Percentiles rank a stretch among this genome's conserved stretches.
phyloP scores from a whole-genome alignment of 371 early-diverging fungal species.

The Fennellomyces sp. region DNA sequence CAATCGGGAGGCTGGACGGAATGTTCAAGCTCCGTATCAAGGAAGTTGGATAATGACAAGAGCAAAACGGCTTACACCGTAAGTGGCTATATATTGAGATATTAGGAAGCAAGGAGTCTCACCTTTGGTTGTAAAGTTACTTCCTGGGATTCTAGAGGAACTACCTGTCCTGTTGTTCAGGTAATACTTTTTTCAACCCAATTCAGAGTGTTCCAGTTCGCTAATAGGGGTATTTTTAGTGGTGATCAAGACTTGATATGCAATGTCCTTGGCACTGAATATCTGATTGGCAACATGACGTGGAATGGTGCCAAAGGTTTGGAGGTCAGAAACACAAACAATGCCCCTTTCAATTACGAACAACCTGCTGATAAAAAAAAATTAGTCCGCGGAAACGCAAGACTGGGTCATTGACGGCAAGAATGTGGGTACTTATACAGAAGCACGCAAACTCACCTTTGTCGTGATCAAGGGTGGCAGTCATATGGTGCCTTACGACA shows the following conservation, averaged over 20 bases:
- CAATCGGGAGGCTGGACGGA: constrained; percentile 64
- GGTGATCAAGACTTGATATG: constrained; percentile 87
- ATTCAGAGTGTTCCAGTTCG: no score
- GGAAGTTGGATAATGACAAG: constrained; percentile 45
- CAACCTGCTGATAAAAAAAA: no score
- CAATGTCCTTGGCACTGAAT: constrained; percentile 74
- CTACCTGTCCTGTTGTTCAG: constrained; percentile 63
- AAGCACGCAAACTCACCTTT: constrained; percentile 72
- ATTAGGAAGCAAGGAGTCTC: no score
- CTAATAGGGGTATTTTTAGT: no score
- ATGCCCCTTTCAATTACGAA: neutral
- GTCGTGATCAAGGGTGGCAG: constrained; percentile 69
- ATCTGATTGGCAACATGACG: constrained; percentile 68
- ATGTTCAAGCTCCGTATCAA: constrained; percentile 59
- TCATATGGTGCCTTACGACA: constrained; percentile 86
- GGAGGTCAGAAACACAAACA: constrained; percentile 42
- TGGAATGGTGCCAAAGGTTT: constrained; percentile 80
- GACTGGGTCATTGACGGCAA: constrained; percentile 65
- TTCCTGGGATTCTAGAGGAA: constrained; percentile 60
- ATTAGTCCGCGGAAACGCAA: constrained; percentile 20
- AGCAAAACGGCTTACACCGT: constrained; percentile 53
- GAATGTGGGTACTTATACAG: constrained; percentile 57
- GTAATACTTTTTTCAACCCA: no score
- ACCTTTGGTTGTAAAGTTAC: constrained; percentile 22
- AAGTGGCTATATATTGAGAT: constrained; percentile 19